These are phyloP conservation scores for Sporothrix variecibatus DNA, from an alignment of 2,329 filamentous ascomycete species.

Conservation along the genomic window DNA sequence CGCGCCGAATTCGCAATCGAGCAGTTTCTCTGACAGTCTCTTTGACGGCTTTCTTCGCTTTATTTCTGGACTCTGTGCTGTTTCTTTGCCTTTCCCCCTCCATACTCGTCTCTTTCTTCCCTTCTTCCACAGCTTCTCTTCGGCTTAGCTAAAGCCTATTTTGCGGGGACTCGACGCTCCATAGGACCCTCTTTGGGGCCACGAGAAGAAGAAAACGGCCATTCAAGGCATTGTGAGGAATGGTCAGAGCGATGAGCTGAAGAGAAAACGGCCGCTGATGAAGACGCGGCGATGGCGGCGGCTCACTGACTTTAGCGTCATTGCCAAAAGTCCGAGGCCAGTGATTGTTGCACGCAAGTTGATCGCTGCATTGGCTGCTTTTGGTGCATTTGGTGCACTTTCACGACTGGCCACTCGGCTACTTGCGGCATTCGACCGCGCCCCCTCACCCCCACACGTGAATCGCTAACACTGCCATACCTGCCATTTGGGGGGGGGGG, in stretches of 20 bases:
- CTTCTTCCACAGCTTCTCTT: background rate
- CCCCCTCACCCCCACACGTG: conserved; percentile 28
- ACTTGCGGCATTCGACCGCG: conserved; percentile 33
- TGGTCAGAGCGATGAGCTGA: background rate
- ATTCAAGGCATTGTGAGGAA: conserved; percentile 6
- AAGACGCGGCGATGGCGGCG: background rate
- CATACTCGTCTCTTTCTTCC: background rate
- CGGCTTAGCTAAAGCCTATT: conserved; percentile 7
- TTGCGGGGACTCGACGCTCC: background rate
- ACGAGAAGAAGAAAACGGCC: background rate
- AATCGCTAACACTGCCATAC: conserved; percentile 25
- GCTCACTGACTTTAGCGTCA: background rate
- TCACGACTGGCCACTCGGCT: conserved; percentile 31
- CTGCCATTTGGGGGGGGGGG: conserved; percentile 7
- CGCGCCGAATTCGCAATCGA: background rate
- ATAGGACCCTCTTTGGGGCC: background rate
- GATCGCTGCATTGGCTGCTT: no score
- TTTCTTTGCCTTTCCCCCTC: background rate
- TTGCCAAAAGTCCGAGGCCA: background rate
- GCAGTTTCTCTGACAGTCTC: background rate
- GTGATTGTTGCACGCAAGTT: no score
- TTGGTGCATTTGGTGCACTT: no score
- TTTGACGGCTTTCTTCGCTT: background rate
- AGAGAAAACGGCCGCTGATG: background rate
- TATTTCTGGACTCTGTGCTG: background rate